A percentile compares a stretch with the other conserved stretches of the same genome.
These are phyloP conservation scores for Ceratocystis ficicola DNA, from an alignment of 2,329 filamentous ascomycete species.

Conservation along the genomic window DNA sequence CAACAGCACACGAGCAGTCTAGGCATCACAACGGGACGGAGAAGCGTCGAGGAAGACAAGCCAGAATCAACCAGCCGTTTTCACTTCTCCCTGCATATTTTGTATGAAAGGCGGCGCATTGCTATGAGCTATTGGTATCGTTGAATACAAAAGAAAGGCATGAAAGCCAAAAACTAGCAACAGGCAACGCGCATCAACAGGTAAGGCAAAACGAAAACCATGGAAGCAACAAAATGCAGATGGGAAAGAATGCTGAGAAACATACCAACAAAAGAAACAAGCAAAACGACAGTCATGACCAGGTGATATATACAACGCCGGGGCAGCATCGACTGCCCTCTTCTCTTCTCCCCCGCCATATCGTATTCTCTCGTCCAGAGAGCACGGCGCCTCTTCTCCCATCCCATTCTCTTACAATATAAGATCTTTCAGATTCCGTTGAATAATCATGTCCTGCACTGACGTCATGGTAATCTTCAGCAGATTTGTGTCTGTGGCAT, in stretches of 20 bases:
- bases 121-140: neutral
- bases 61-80: neutral
- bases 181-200: neutral
- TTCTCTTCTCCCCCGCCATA: neutral
- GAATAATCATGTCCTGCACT: constrained; percentile 79
- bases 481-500: constrained; percentile 56
- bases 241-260: neutral
- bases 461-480: constrained; percentile 78
- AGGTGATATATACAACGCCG: neutral
- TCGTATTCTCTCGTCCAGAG: neutral
- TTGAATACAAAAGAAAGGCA: neutral
- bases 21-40: too few species aligned
- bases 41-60: neutral
- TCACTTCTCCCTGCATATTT: neutral
- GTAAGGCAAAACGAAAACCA: neutral
- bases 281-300: neutral
- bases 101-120: neutral
- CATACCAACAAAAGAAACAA: neutral
- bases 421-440: constrained; percentile 68
- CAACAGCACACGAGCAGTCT: too few species aligned
- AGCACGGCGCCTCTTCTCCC: neutral
- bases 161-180: neutral
- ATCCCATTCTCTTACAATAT: constrained; percentile 42
- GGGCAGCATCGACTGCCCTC: neutral
- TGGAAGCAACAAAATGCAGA: neutral